Conservation (phyloP, 108 stramenopile genomes). For the Conticribra guillardii region DNA sequence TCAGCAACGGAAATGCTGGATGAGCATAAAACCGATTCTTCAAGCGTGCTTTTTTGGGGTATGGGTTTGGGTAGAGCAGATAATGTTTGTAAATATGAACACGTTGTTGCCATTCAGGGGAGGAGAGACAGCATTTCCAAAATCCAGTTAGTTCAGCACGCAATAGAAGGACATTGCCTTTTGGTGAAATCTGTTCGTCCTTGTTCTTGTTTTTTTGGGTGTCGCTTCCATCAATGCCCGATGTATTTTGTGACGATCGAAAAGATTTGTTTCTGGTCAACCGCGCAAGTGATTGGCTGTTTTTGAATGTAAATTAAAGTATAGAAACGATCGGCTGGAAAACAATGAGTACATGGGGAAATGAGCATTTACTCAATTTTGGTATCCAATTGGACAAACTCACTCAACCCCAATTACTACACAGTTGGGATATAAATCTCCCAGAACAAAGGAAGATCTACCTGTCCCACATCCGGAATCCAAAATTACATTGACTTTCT, state of each 20-base stretch:
- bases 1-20: conserved; percentile 82
- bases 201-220: conserved; percentile 3
- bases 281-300: conserved; percentile 73
- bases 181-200: not conserved
- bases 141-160: conserved; percentile 90
- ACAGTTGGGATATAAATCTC: conserved; percentile 66
- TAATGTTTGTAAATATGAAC: conserved; percentile 64
- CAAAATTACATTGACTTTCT: conserved; percentile 54
- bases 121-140: conserved; percentile 64
- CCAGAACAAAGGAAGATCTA: conserved; percentile 59
- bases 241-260: conserved; percentile 1
- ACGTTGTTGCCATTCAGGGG: conserved; percentile 20
- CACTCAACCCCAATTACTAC: conserved; percentile 83
- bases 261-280: conserved; percentile 49
- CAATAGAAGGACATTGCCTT: conserved; percentile 66
- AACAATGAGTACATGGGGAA: not conserved
- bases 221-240: conserved; percentile 1
- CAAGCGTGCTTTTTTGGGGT: conserved; percentile 82
- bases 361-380: not conserved
- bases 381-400: conserved; percentile 8
- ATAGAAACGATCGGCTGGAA: not conserved
- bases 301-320: too few relatives aligned
- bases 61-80: conserved; percentile 93
- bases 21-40: conserved; percentile 88
- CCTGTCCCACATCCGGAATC: conserved; percentile 94